phyloP scores from a whole-genome alignment of 176 grass and related monocot genomes.

The Oryza punctata region DNA sequence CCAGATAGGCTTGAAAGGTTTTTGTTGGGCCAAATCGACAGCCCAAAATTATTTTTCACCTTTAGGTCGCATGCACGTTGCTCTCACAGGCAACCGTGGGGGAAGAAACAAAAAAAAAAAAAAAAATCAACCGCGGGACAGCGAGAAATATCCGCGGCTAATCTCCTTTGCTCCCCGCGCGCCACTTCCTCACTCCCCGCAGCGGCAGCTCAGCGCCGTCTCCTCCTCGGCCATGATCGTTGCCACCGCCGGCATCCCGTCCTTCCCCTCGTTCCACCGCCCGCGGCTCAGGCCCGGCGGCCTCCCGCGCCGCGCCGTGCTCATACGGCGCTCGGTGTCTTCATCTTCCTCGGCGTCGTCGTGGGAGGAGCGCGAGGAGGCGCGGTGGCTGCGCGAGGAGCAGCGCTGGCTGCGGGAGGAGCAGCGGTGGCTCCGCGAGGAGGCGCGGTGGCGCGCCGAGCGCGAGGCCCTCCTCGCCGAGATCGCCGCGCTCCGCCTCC shows the following conservation, averaged over 20 bases:
- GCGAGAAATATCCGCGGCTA: slow-evolving; percentile 42
- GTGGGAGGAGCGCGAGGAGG: slow-evolving; percentile 77
- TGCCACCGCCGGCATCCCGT: slow-evolving; percentile 29
- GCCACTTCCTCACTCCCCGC: slow-evolving; percentile 13
- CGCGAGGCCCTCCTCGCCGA: slow-evolving; percentile 70
- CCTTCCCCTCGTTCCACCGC: slow-evolving; percentile 41
- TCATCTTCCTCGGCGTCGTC: slow-evolving; percentile 32
- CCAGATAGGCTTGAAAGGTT: too few relatives aligned
- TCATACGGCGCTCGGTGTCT: slow-evolving; percentile 13
- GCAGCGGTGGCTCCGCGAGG: slow-evolving; percentile 76
- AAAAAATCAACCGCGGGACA: not conserved
- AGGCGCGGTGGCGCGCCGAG: slow-evolving; percentile 69
- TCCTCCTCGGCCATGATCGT: slow-evolving; percentile 29
- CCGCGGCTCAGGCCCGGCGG: slow-evolving; percentile 33
- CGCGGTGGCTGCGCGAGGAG: slow-evolving; percentile 83
- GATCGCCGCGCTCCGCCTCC: slow-evolving; percentile 58
- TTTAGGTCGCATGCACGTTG: not conserved
- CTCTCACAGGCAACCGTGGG: too few relatives aligned
- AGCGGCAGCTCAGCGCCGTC: not conserved
- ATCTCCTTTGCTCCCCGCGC: slow-evolving; percentile 21
- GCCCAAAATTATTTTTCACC: too few relatives aligned
- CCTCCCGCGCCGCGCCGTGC: not conserved
- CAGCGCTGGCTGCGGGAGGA: slow-evolving; percentile 81
- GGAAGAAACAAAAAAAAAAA: too few relatives aligned
- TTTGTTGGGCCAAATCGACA: too few relatives aligned